Evolutionary conservation across 2,329 filamentous ascomycete species (phyloP).

Genomic region (Aspergillus jensenii): DNA sequence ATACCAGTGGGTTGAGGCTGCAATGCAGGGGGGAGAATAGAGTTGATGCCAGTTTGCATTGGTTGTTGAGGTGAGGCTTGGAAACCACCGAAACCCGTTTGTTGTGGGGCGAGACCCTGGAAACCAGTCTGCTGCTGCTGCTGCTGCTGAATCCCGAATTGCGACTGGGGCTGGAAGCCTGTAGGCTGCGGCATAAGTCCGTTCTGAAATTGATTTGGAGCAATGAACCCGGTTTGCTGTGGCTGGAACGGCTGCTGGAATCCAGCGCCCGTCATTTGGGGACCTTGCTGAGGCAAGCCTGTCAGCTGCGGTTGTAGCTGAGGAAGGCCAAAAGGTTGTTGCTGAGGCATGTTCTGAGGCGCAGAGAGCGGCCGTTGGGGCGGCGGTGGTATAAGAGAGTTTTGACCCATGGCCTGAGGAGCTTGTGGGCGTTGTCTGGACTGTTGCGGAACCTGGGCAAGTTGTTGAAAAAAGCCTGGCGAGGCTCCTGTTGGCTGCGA

Average conservation of each 20-base stretch:
- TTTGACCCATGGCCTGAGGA: conserved; percentile 61
- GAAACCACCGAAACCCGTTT: conserved; percentile 53
- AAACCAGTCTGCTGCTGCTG: conserved; percentile 51
- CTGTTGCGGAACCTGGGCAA: conserved; percentile 36
- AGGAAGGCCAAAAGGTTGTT: conserved; percentile 69
- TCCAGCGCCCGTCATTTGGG: conserved; percentile 67
- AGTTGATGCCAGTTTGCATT: conserved; percentile 47
- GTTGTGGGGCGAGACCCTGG: conserved; percentile 49
- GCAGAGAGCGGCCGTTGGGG: conserved; percentile 82
- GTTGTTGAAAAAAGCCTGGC: conserved; percentile 52
- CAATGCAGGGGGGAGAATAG: conserved; percentile 55
- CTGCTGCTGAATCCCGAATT: conserved; percentile 47
- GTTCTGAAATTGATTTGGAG: conserved; percentile 39
- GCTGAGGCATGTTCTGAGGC: conserved; percentile 72
- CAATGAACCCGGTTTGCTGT: conserved; percentile 65
- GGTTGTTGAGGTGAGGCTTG: conserved; percentile 51
- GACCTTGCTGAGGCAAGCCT: conserved; percentile 58
- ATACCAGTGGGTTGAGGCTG: conserved; percentile 52
- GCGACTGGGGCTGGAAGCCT: conserved; percentile 46
- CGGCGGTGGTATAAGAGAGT: conserved; percentile 71
- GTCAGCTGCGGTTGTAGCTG: conserved; percentile 84
- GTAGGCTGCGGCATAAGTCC: conserved; percentile 48
- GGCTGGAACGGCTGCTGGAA: conserved; percentile 57
- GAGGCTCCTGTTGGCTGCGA: conserved; percentile 48
- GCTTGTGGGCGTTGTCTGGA: conserved; percentile 69